These are phyloP conservation scores for Quercus glauca DNA, from an alignment of 306 rosid species.

Conservation along the genomic window DNA sequence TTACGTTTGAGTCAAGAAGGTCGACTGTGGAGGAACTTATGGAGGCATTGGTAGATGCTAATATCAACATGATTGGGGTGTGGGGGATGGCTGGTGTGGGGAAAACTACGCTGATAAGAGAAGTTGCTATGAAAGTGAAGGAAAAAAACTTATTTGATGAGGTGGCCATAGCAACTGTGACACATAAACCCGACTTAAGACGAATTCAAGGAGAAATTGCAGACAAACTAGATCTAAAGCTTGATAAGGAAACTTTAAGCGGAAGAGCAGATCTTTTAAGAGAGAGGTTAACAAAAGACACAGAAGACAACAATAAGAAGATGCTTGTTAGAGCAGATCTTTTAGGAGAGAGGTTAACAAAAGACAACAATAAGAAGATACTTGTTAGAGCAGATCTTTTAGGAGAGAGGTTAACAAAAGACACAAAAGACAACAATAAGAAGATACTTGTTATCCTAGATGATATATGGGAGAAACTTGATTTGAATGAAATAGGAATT, in stretches of 20 bases:
- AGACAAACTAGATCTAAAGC: neutral
- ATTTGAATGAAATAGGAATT: conserved; percentile 10
- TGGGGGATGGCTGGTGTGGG: neutral
- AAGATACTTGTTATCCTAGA: neutral
- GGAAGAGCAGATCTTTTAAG: neutral
- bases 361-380: neutral
- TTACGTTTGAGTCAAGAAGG: neutral
- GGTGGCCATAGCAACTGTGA: neutral
- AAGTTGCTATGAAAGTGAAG: neutral
- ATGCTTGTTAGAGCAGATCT: too few relatives aligned
- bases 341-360: too few relatives aligned
- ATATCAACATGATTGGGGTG: neutral
- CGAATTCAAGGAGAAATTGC: conserved; percentile 4
- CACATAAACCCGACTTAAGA: neutral
- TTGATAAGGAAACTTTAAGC: neutral
- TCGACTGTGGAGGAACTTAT: neutral
- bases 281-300: neutral
- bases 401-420: too few relatives aligned
- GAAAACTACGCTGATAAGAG: neutral
- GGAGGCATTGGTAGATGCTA: neutral
- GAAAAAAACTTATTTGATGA: neutral
- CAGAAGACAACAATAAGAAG: too few relatives aligned
- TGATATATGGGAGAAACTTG: neutral
- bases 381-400: too few relatives aligned
- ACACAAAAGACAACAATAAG: too few relatives aligned